Evolutionary conservation across 805 yeast species (phyloP).

Genomic region (Clavispora carvajalis): DNA sequence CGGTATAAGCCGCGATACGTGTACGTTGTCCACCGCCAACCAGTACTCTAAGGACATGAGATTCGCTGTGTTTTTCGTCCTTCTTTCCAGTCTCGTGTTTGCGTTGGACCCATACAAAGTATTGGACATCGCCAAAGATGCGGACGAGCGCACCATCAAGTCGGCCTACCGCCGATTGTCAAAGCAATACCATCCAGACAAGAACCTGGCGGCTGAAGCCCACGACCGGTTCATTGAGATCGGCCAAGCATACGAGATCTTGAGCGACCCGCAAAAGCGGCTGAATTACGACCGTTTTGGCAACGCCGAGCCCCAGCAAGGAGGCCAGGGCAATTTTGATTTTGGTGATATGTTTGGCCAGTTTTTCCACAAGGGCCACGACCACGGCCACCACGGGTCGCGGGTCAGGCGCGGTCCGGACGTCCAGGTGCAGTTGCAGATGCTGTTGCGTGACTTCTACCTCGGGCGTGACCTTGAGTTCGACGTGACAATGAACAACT

Average conservation of each 20-base stretch:
- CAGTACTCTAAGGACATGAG: background rate
- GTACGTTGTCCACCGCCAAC: background rate
- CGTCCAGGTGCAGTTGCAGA: slow-evolving; percentile 49
- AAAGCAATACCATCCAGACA: slow-evolving; percentile 91
- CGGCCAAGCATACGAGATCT: slow-evolving; percentile 89
- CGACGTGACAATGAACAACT: slow-evolving; percentile 60
- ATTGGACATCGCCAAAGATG: slow-evolving; percentile 63
- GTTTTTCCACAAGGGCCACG: slow-evolving; percentile 39
- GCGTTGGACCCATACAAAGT: slow-evolving; percentile 50
- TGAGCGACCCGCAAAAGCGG: slow-evolving; percentile 67
- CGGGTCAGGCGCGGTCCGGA: slow-evolving; percentile 53
- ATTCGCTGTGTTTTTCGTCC: slow-evolving; percentile 2
- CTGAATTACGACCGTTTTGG: slow-evolving; percentile 72
- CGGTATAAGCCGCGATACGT: background rate
- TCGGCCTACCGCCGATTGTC: slow-evolving; percentile 78
- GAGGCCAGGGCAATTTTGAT: slow-evolving; percentile 26
- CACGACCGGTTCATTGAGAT: slow-evolving; percentile 83
- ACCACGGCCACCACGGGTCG: slow-evolving; percentile 27
- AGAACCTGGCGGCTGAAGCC: slow-evolving; percentile 79
- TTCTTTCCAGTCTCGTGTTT: slow-evolving; percentile 10
- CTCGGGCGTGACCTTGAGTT: slow-evolving; percentile 63
- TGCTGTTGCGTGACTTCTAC: slow-evolving; percentile 63
- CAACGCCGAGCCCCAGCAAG: slow-evolving; percentile 47
- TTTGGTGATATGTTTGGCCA: slow-evolving; percentile 62
- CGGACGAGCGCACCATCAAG: slow-evolving; percentile 77